These are phyloP conservation scores for Piloderma croceum DNA, from an alignment of 768 basidiomycete genomes.

Conservation along the genomic window DNA sequence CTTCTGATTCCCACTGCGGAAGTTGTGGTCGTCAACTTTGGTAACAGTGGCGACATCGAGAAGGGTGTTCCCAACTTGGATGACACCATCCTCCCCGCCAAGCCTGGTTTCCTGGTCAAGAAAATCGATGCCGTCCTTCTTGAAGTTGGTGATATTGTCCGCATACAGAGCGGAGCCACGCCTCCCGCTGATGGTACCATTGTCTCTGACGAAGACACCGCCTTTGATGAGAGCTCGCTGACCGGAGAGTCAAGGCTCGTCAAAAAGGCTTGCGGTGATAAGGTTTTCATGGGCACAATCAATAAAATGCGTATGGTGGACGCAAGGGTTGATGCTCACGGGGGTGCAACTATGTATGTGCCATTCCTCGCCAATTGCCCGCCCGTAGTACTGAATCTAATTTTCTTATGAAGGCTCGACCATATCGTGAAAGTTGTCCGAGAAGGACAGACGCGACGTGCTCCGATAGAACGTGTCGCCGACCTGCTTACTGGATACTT, in stretches of 20 bases:
- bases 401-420: conserved; percentile 54
- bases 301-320: conserved; percentile 60
- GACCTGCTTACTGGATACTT: conserved; percentile 73
- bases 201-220: conserved; percentile 36
- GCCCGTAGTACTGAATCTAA: background rate
- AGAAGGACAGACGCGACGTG: conserved; percentile 65
- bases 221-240: conserved; percentile 80
- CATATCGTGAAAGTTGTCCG: conserved; percentile 71
- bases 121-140: conserved; percentile 53
- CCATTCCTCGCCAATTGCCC: background rate
- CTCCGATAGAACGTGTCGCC: conserved; percentile 74
- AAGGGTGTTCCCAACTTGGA: conserved; percentile 27
- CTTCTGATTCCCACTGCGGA: conserved; percentile 30
- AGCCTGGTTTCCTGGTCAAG: conserved; percentile 26
- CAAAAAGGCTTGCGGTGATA: conserved; percentile 55
- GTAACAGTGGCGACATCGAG: conserved; percentile 30
- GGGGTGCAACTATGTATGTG: conserved; percentile 63
- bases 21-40: conserved; percentile 9
- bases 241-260: conserved; percentile 74
- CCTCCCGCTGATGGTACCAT: conserved; percentile 76
- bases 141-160: conserved; percentile 74
- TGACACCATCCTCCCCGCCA: conserved; percentile 8
- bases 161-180: conserved; percentile 65
- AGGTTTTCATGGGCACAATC: conserved; percentile 71
- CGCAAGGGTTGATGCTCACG: conserved; percentile 54